Base-by-base conservation (phyloP, 306 rosid species). In the Vicia faba region DNA sequence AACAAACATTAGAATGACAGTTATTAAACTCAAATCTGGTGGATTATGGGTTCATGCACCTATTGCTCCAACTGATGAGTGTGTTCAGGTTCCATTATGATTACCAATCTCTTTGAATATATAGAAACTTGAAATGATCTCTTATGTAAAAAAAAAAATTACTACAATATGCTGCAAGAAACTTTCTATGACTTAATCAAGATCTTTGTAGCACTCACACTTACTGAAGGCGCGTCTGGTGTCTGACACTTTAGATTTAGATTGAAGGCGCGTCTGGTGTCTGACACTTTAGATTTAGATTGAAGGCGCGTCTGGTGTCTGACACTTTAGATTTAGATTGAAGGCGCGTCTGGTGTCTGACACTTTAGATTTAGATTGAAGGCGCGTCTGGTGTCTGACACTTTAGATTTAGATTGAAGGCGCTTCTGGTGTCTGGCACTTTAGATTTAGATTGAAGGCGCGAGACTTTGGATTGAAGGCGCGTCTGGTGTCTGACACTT, bases 41-140 rank as follows among this genome's bases (percentile, higher is more conserved):
- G 97, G 97, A 20, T 73, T 95, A 73, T 95, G 96, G 97, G 84
- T 95, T 54, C 99, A 95, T 80, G 99, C 97, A 10, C 99, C 99
- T 44, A 79, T 95, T 38, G 97, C 99, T 75, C 96, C 99, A 25
- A 95, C 99, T n/a, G 84, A 95, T 33, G 99, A 95, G 82, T 95
- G 99, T 70, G 85, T 90, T 70, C 88, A 90, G 96, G 99, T 90
- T 71, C 74, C 54, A 70, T 66, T 70, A 62, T 64, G 40, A 48
- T 76, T 20, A 43, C 51, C 23, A 31, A 39, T 82, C 50, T 82
- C 57, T 45, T 23, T 58, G 62, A 25, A 8, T 38, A 25, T 53
- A 25, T 53, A 56, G 45, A 46, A 68, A 66, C 20, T 44, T 65
- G 13, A 33, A 59, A 45, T 55, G 48, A n/a, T 67, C 54, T 69